phyloP scores from a whole-genome alignment of 768 basidiomycete species.

The Neoboletus magnificus region DNA sequence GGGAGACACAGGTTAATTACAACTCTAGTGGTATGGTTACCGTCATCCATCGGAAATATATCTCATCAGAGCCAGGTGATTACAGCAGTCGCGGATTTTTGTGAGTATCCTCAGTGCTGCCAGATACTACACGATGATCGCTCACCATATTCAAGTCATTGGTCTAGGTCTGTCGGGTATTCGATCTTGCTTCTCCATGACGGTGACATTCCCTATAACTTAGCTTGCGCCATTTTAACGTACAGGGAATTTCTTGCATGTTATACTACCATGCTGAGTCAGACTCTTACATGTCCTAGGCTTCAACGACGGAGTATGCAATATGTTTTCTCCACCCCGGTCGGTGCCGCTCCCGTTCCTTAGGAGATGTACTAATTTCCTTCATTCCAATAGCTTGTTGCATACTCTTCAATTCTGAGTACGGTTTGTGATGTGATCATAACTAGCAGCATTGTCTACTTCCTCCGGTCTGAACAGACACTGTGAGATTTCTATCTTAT shows the following conservation, averaged over 20 bases:
- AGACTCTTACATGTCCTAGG: neutral
- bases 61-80: neutral
- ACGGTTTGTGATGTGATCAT: slow-evolving; percentile 1
- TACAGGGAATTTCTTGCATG: neutral
- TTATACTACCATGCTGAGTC: neutral
- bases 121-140: neutral
- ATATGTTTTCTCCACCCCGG: slow-evolving; percentile 7
- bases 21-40: neutral
- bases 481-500: neutral
- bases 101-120: neutral
- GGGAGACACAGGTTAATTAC: slow-evolving; percentile 1
- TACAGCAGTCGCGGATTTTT: neutral
- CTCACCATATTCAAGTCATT: slow-evolving; percentile 2
- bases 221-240: slow-evolving; percentile 1
- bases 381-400: neutral
- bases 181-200: neutral
- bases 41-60: neutral
- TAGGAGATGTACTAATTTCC: neutral
- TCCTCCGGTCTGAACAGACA: neutral
- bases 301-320: neutral
- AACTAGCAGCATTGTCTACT: slow-evolving; percentile 2
- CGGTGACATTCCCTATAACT: neutral
- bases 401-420: neutral
- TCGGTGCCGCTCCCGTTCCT: neutral
- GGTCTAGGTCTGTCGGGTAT: slow-evolving; percentile 1